These are phyloP conservation scores for Ecytonucleospora hepatopenaei DNA, from an alignment of 371 early-diverging fungal genomes.

Conservation along the genomic window DNA sequence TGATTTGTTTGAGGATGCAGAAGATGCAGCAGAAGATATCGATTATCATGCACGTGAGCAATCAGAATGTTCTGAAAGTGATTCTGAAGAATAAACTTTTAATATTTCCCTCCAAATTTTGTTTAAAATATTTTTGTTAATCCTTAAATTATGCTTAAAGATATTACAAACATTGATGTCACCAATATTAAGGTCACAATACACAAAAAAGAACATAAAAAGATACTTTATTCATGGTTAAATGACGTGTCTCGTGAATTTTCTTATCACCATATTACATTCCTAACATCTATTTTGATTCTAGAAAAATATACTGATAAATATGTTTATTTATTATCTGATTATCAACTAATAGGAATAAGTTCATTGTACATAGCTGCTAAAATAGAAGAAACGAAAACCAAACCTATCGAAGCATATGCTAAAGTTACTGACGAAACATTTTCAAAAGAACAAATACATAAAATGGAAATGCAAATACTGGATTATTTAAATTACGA, in stretches of 20 bases:
- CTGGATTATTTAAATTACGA: conserved; percentile 26
- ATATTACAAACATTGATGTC: conserved; percentile 52
- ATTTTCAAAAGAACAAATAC: conserved; percentile 37
- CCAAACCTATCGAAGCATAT: conserved; percentile 23
- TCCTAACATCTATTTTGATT: conserved; percentile 36
- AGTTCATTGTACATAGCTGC: conserved; percentile 46
- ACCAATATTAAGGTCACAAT: conserved; percentile 53
- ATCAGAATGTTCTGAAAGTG: conserved; percentile 24
- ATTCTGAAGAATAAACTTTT: not conserved
- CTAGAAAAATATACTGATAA: conserved; percentile 44
- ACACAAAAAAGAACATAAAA: conserved; percentile 42
- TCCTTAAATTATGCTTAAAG: conserved; percentile 48
- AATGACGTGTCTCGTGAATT: conserved; percentile 53
- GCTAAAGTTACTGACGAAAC: conserved; percentile 46
- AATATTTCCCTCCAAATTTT: conserved; percentile 4
- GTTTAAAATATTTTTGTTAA: conserved; percentile 23
- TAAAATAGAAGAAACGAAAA: conserved; percentile 40
- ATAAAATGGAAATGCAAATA: conserved; percentile 45
- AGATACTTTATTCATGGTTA: conserved; percentile 51
- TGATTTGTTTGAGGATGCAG: conserved; percentile 68
- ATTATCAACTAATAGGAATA: conserved; percentile 52
- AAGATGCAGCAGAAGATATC: conserved; percentile 57
- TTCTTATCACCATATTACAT: conserved; percentile 35
- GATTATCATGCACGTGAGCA: conserved; percentile 47
- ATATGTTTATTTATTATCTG: conserved; percentile 11